Evolutionary conservation across 2,329 filamentous ascomycete species (phyloP), one percentile per base, ranked within the genome.

Genomic region (Ceratocystis eucalypticola): DNA sequence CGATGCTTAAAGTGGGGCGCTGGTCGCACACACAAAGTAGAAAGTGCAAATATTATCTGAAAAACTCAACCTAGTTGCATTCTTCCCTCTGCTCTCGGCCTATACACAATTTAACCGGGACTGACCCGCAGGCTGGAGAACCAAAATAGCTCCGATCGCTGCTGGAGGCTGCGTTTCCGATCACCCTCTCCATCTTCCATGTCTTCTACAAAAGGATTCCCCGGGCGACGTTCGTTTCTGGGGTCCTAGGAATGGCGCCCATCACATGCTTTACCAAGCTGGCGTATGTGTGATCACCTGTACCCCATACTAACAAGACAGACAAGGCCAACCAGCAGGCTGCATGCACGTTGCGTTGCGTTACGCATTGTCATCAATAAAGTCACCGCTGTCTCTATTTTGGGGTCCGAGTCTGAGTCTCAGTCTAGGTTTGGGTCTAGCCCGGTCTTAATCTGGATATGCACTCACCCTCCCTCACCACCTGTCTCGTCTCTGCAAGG

Each of bases 11-110:
- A 30, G 22, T 15, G 10, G 53, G 53, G 22, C 8, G 2, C 22
- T 57, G 53, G 53, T 57, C 15, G 53, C 28, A 57, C 53, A 57
- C 53, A 57, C 53, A 57, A 57, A 57, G 53, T 30, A 22, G 50
- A 15, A n/a, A n/a, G 1, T 22, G 46, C 20, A 50, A n/a, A 20
- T 20, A 50, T 22, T 50, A n/a, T n/a, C n/a, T 50, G 22, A 22
- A 20, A 41, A 41, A 12, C 12, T 41, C 37, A n/a, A 50, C 46
- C 7, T 12, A 2, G 8, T 22, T 22, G 7, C 46, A 50, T 50
- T 50, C 10, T 22, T 7, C 46, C 8, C 46, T 50, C n/a, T 20
- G 7, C n/a, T 25, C 46, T 25, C 15, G 17, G 7, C n/a, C 22
- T 8, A 8, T 20, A 8, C n/a, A 25, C n/a, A 50, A 3, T 30